Base-by-base conservation (phyloP, 768 basidiomycete genomes). In the Nidularia pulvinata region DNA sequence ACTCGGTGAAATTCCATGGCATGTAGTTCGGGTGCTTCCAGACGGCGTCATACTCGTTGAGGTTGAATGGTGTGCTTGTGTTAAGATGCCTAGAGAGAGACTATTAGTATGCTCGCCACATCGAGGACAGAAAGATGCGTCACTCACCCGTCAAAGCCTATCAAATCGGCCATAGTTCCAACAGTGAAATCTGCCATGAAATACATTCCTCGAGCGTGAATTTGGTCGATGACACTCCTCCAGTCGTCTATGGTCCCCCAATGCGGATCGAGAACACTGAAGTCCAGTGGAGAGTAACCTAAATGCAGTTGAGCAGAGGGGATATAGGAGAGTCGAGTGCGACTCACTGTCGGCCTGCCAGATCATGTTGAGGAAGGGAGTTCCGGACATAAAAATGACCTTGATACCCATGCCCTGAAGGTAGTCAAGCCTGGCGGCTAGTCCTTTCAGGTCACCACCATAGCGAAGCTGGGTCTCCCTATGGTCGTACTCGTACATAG, bases 201-300 rank as follows among this genome's bases (percentile, higher is more conserved):
- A 66, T 94, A 96, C 95, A 97, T 95, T 54, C 86, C 87, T 42
- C 83, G 80, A 0, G 81, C 71, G 64, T 97, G 95, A 33, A 96
- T 78, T 48, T 81, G 80, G 64, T 91, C 87, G 55, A 97, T 85
- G 48, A 89, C 67, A 37, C 76, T 66, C 14, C 78, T 78, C 94
- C 94, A 97, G 59, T 95, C 91, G 30, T 79, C 65, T 52, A 94
- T 74, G 7, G 81, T 90, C 22, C 95, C 95, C 86, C 90, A 96
- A 63, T 97, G 95, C 36, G 95, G 95, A 69, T 97, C 95, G 35
- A 95, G 72, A 5, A 95, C 84, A 48, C 84, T 86, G 61, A 96
- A 93, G 67, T 97, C 95, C 55, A 97, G 79, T 4, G 94, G 91
- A 25, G 95, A 97, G 67, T 96, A 97, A 70, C 93, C 93, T 92